These are phyloP conservation scores for Rhododendron simsii DNA, from an alignment of 148 eudicot species.

Conservation along the genomic window DNA sequence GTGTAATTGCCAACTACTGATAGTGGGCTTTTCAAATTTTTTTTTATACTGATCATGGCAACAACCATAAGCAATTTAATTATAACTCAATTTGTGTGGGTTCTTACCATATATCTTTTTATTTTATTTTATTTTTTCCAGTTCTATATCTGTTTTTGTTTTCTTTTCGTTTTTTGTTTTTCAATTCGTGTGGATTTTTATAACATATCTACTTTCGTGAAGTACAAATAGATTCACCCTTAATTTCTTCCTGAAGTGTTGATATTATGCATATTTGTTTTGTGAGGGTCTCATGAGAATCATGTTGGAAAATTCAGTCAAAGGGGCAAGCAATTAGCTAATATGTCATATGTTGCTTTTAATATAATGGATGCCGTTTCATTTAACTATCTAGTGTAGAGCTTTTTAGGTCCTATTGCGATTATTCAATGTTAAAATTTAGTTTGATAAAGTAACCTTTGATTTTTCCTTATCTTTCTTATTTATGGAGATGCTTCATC, in stretches of 20 bases:
- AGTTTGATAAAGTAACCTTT: not conserved
- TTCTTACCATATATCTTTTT: not conserved
- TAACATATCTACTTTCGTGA: not conserved
- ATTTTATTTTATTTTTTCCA: too few species aligned
- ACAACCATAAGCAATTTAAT: too few species aligned
- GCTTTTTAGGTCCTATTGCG: not conserved
- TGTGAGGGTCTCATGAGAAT: not conserved
- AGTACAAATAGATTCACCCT: not conserved
- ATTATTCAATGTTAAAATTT: not conserved
- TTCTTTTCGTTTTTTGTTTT: too few species aligned
- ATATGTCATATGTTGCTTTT: not conserved
- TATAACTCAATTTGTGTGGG: not conserved
- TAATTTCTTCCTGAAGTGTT: not conserved
- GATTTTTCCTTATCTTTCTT: not conserved
- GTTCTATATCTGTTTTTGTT: too few species aligned
- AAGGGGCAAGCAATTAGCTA: not conserved
- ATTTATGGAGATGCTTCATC: not conserved
- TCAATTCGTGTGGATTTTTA: not conserved
- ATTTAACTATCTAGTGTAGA: not conserved
- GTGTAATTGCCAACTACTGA: too few species aligned
- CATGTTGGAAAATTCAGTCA: not conserved
- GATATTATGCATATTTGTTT: not conserved
- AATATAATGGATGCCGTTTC: not conserved
- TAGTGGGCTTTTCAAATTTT: too few species aligned
- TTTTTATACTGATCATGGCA: too few species aligned